These are phyloP conservation scores for Bruguiera sexangula DNA, from an alignment of 345 rosid species.

Conservation along the genomic window DNA sequence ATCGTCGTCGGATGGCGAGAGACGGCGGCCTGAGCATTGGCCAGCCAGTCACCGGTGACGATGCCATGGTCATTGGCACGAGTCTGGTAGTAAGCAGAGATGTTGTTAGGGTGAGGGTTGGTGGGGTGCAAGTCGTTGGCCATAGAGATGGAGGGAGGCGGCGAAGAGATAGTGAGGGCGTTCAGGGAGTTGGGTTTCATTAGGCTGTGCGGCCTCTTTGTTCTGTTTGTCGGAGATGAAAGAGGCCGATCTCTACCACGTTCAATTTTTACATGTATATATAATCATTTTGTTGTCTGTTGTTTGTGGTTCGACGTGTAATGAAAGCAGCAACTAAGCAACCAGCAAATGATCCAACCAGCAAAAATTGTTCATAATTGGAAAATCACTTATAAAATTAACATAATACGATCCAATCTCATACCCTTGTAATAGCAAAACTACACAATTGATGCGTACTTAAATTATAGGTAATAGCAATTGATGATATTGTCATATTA, in stretches of 20 bases:
- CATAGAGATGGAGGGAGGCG: constrained; percentile 37
- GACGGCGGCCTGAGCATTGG: constrained; percentile 76
- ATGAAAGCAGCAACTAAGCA: not conserved
- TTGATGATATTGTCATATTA: no score
- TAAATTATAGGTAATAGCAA: no score
- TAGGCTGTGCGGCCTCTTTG: constrained; percentile 22
- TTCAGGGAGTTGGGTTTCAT: constrained; percentile 29
- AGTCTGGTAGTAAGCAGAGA: constrained; percentile 86
- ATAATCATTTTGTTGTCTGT: no score
- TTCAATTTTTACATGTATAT: not conserved
- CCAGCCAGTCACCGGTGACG: constrained; percentile 76
- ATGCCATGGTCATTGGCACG: constrained; percentile 84
- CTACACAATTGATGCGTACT: no score
- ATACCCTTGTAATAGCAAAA: no score
- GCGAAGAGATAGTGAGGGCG: constrained; percentile 34
- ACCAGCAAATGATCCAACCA: no score
- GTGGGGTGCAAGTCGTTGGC: constrained; percentile 35
- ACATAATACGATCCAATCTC: no score
- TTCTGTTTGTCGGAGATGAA: constrained; percentile 60
- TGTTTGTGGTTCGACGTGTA: no score
- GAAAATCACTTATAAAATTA: no score
- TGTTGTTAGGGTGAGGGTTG: constrained; percentile 21
- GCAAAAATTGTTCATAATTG: no score
- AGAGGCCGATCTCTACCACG: constrained; percentile 92
- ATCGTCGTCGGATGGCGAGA: constrained; percentile 2